Conservation (phyloP, 2,329 filamentous ascomycete species). For the Alternaria conjuncta region DNA sequence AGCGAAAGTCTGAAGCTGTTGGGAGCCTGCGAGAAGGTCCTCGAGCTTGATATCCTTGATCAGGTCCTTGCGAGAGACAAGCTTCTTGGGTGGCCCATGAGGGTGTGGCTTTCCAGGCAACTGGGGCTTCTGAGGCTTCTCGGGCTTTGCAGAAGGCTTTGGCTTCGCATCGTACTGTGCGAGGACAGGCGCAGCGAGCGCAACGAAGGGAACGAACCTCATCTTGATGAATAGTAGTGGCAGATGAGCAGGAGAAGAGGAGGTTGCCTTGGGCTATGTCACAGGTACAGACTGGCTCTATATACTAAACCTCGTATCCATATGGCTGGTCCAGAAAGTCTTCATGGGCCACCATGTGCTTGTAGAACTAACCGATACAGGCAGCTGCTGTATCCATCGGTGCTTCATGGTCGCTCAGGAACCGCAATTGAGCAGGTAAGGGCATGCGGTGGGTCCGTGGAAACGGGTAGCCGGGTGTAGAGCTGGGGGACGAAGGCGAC, state of each 20-base stretch:
- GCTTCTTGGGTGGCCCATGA: slow-evolving; percentile 3
- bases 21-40: slow-evolving; percentile 40
- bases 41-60: slow-evolving; percentile 40
- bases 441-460: slow-evolving; percentile 9
- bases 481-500: slow-evolving; percentile 15
- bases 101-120: slow-evolving; percentile 1
- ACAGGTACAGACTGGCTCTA: slow-evolving; percentile 12
- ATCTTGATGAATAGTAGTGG: slow-evolving; percentile 24
- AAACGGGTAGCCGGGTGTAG: slow-evolving; percentile 19
- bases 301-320: slow-evolving; percentile 24
- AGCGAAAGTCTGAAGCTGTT: slow-evolving; percentile 42
- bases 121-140: slow-evolving; percentile 4
- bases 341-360: slow-evolving; percentile 5
- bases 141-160: slow-evolving; percentile 5
- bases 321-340: slow-evolving; percentile 6
- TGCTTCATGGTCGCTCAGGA: slow-evolving; percentile 20
- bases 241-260: slow-evolving; percentile 12
- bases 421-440: slow-evolving; percentile 13
- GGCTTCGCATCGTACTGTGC: slow-evolving; percentile 21
- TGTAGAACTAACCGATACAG: slow-evolving; percentile 25
- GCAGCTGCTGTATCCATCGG: slow-evolving; percentile 24
- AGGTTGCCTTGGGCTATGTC: slow-evolving; percentile 9
- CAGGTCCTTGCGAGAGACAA: slow-evolving; percentile 29
- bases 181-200: slow-evolving; percentile 30
- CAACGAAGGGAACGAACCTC: slow-evolving; percentile 37